Conservation (phyloP, 2,329 filamentous ascomycete genomes). For the Apiospora saccharicola region DNA sequence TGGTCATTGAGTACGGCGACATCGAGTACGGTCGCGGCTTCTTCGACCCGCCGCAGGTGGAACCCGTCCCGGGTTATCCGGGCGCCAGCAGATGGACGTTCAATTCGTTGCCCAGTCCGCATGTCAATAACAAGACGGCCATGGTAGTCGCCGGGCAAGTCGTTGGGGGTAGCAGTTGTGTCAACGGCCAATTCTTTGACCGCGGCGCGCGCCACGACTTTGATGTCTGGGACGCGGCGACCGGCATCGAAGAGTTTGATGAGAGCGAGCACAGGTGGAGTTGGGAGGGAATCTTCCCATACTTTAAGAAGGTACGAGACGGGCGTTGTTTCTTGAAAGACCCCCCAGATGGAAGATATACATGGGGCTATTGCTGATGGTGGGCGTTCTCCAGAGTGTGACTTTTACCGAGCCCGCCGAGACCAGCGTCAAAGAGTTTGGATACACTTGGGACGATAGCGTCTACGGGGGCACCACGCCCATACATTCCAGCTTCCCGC, state of each 20-base stretch:
- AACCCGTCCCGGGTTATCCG: slow-evolving; percentile 2
- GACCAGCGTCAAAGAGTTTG: slow-evolving; percentile 38
- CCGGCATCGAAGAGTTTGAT: slow-evolving; percentile 31
- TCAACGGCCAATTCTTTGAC: slow-evolving; percentile 50
- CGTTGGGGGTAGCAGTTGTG: slow-evolving; percentile 46
- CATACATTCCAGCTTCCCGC: slow-evolving; percentile 43
- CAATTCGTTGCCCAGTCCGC: slow-evolving; percentile 19
- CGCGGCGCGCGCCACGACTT: slow-evolving; percentile 47
- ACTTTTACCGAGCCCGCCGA: slow-evolving; percentile 41
- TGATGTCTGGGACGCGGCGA: slow-evolving; percentile 45
- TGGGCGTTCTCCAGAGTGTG: slow-evolving; percentile 35
- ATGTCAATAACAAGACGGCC: slow-evolving; percentile 38
- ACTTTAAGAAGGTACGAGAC: slow-evolving; percentile 44
- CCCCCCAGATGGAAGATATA: background rate
- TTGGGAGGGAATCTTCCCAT: slow-evolving; percentile 46
- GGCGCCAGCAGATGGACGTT: background rate
- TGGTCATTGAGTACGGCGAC: slow-evolving; percentile 31
- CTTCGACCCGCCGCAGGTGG: slow-evolving; percentile 26
- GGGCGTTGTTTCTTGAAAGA: background rate
- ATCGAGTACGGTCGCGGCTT: slow-evolving; percentile 21
- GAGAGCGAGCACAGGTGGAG: slow-evolving; percentile 38
- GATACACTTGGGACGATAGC: slow-evolving; percentile 43
- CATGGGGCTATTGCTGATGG: background rate
- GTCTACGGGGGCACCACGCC: slow-evolving; percentile 42
- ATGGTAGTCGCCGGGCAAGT: slow-evolving; percentile 43